Conservation (phyloP, 2,329 filamentous ascomycete genomes). For the Didymella sp. region DNA sequence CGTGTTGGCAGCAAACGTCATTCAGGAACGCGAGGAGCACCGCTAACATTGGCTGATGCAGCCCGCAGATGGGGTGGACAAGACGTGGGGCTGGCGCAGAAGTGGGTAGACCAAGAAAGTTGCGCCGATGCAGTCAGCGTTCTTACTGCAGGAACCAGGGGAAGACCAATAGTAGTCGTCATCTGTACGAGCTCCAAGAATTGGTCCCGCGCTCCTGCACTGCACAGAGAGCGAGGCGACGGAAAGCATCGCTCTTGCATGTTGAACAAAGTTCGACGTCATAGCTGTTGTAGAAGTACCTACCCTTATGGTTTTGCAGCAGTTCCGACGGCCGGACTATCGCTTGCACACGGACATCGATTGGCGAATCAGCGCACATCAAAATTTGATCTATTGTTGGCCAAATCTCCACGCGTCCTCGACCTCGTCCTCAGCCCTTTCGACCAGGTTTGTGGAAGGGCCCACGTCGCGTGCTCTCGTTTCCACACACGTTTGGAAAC, state of each 20-base stretch:
- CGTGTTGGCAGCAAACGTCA: constrained; percentile 11
- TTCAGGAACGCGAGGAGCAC: constrained; percentile 3
- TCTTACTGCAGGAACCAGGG: constrained; percentile 26
- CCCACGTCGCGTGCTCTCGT: constrained; percentile 3
- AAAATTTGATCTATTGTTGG: constrained; percentile 10
- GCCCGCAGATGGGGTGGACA: constrained; percentile 6
- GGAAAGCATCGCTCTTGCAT: not conserved
- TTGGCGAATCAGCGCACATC: constrained; percentile 9
- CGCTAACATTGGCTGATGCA: constrained; percentile 12
- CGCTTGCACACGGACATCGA: not conserved
- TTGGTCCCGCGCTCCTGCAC: constrained; percentile 14
- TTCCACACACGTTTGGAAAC: not conserved
- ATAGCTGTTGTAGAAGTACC: constrained; percentile 1
- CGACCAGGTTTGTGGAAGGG: constrained; percentile 9
- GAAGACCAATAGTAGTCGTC: not conserved
- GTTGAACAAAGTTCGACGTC: not conserved
- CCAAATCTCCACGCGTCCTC: constrained; percentile 11
- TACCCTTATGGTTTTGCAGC: constrained; percentile 4
- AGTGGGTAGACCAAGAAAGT: constrained; percentile 24
- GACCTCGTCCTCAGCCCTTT: constrained; percentile 10
- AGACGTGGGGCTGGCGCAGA: constrained; percentile 24
- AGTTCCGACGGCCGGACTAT: constrained; percentile 1
- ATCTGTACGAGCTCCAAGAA: not conserved
- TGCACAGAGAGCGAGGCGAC: constrained; percentile 4
- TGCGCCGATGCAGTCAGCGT: constrained; percentile 26